Conservation (phyloP, 2,329 filamentous ascomycete species). For the Didymella exigua region DNA sequence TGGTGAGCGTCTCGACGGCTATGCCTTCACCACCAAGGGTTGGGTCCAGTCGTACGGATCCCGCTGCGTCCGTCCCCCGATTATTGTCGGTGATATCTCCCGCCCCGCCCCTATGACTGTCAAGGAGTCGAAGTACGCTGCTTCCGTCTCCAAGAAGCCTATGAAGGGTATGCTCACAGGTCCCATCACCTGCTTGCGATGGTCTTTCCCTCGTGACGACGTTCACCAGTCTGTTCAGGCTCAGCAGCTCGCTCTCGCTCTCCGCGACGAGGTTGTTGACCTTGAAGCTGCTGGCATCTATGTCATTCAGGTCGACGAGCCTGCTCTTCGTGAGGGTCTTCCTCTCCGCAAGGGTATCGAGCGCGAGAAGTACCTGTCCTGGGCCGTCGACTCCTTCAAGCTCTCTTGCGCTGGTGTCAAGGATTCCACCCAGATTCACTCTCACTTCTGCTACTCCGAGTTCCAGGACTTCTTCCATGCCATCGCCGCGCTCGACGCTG, state of each 20-base stretch:
- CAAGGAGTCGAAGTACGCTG: slow-evolving; percentile 99
- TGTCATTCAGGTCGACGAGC: slow-evolving; percentile 99
- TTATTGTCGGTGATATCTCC: slow-evolving; percentile 98
- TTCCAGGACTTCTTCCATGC: slow-evolving; percentile 99
- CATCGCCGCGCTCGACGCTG: slow-evolving; percentile 95
- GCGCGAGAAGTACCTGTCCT: slow-evolving; percentile 94
- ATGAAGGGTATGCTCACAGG: slow-evolving; percentile 99
- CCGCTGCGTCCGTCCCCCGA: slow-evolving; percentile 95
- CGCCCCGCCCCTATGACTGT: slow-evolving; percentile 97
- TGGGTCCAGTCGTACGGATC: slow-evolving; percentile 99
- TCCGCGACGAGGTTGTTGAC: slow-evolving; percentile 97
- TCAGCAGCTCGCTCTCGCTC: slow-evolving; percentile 96
- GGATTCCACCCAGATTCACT: slow-evolving; percentile 99
- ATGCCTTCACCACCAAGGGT: slow-evolving; percentile 97
- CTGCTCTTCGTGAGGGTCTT: slow-evolving; percentile 98
- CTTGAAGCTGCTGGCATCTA: slow-evolving; percentile 95
- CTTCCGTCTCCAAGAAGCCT: slow-evolving; percentile 94
- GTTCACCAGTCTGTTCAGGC: slow-evolving; percentile 99
- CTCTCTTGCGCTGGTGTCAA: slow-evolving; percentile 90
- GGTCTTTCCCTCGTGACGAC: slow-evolving; percentile 99
- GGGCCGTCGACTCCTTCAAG: slow-evolving; percentile 98
- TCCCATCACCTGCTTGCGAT: slow-evolving; percentile 96
- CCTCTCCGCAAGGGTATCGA: slow-evolving; percentile 92
- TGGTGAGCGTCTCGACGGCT: slow-evolving; percentile 94
- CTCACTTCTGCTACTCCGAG: slow-evolving; percentile 99